Evolutionary conservation across 2,329 filamentous ascomycete species (phyloP).

Genomic region (Pseudogymnoascus sp.): DNA sequence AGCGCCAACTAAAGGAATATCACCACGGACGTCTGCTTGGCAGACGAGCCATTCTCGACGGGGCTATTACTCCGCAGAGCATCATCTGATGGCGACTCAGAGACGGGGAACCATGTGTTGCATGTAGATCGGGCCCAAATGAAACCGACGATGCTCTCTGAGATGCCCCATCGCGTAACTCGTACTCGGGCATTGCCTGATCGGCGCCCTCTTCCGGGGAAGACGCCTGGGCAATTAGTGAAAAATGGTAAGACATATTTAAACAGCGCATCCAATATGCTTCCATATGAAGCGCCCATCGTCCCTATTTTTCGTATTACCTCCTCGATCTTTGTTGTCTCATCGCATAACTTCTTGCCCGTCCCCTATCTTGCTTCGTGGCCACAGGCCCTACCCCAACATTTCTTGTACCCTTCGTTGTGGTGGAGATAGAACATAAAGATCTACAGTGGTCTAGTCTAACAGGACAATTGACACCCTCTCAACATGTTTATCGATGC

Average conservation of each 20-base stretch:
- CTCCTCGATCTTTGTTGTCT: not conserved
- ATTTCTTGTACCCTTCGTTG: not conserved
- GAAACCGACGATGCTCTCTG: not conserved
- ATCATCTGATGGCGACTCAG: not conserved
- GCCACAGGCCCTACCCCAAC: not conserved
- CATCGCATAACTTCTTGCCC: not conserved
- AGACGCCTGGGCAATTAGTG: not conserved
- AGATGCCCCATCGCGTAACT: not conserved
- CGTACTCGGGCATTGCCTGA: not conserved
- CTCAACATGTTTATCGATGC: not conserved
- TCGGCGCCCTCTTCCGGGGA: not conserved
- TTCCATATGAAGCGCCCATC: not conserved
- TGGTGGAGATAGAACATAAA: not conserved
- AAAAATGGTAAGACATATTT: not conserved
- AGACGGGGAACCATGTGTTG: not conserved
- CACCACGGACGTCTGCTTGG: not conserved
- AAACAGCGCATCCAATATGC: not conserved
- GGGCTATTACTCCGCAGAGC: slow-evolving; percentile 3
- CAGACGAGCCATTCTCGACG: not conserved
- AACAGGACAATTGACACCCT: not conserved
- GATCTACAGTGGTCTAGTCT: not conserved
- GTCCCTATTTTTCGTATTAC: not conserved
- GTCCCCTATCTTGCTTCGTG: not conserved
- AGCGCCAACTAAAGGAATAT: not conserved
- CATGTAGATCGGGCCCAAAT: not conserved